Base-by-base conservation (phyloP, 768 basidiomycete species). In the Phanerochaete sordida region DNA sequence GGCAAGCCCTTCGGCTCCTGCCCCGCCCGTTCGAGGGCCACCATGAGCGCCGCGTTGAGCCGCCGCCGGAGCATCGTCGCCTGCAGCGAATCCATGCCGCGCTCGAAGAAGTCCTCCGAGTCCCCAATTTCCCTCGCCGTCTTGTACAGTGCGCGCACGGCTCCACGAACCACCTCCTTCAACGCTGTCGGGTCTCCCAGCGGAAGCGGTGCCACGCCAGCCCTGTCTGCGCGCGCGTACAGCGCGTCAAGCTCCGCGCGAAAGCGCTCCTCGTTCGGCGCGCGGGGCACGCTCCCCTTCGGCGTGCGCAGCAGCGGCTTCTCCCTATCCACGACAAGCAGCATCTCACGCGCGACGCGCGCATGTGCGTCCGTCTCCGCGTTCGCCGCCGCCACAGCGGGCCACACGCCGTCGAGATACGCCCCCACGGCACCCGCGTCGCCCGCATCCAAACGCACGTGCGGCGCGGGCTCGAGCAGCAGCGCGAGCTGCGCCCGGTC, bases 21-120 rank as follows among this genome's bases (percentile, higher is more conserved):
- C 21, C 19, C 23, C 4, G 15, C 12, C 35, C 24, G 8, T 33
- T 19, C 12, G 5, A 26, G 4, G 13, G 27, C 28, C 9, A 16
- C 2, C 6, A 19, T 13, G 2, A 57, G 3, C 3, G 47, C 46
- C 4, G 55, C 35, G 15, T 30, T 21, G 16, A 62, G 35, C 21
- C 49, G 35, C 16, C 72, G 68, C n/a, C 72, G 72, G 23, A 78
- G 65, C 15, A 73, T 62, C 48, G 65, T 73, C 12, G 76, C 75
- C 47, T 77, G 77, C 30, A 77, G 55, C 55, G 75, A 76, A 58
- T 77, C 76, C 76, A 78, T 75, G 0, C 77, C 77, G 1, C 65
- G 66, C 64, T 77, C 76, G 57, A 78, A 77, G 56, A 78, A 74
- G 59, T 77, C 76, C 16, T 65, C 54, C 13, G 67, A 64, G 44